phyloP scores from a whole-genome alignment of 352 stramenopile species.

The Globisporangium canariense region DNA sequence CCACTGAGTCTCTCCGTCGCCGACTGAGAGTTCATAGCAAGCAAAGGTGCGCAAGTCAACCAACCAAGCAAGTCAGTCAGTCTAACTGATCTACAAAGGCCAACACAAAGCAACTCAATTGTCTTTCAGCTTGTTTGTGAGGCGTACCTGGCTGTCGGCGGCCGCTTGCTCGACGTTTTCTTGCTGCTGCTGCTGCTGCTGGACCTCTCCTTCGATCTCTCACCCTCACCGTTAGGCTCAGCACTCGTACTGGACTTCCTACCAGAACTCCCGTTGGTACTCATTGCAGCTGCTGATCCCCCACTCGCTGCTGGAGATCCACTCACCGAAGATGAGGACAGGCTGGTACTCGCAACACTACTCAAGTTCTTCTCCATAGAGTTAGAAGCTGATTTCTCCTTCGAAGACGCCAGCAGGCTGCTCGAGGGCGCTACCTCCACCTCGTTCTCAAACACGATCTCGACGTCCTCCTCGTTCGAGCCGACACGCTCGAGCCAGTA shows the following conservation, averaged over 20 bases:
- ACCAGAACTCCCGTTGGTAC: conserved; percentile 19
- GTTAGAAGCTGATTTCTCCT: conserved; percentile 24
- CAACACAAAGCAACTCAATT: neutral
- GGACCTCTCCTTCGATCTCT: conserved; percentile 12
- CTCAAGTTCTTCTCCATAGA: conserved; percentile 19
- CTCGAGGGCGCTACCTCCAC: conserved; percentile 28
- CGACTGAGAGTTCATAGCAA: neutral
- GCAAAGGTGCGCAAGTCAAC: neutral
- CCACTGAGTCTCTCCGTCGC: conserved; percentile 4
- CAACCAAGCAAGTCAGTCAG: neutral
- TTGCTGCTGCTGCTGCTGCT: conserved; percentile 33
- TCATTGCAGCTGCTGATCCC: neutral
- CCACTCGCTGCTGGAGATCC: neutral
- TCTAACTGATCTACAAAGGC: neutral
- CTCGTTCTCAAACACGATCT: conserved; percentile 64
- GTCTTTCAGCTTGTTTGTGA: neutral
- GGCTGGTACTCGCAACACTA: neutral
- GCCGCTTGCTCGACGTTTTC: conserved; percentile 57
- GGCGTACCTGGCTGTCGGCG: conserved; percentile 51
- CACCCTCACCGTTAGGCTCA: conserved; percentile 7
- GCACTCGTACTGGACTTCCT: conserved; percentile 9
- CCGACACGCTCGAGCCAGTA: conserved; percentile 59
- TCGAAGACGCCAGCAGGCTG: conserved; percentile 18
- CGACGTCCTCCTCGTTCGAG: conserved; percentile 41
- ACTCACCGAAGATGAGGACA: neutral